phyloP scores from a whole-genome alignment of 441 rosid species.

The Eutrema salsugineum region DNA sequence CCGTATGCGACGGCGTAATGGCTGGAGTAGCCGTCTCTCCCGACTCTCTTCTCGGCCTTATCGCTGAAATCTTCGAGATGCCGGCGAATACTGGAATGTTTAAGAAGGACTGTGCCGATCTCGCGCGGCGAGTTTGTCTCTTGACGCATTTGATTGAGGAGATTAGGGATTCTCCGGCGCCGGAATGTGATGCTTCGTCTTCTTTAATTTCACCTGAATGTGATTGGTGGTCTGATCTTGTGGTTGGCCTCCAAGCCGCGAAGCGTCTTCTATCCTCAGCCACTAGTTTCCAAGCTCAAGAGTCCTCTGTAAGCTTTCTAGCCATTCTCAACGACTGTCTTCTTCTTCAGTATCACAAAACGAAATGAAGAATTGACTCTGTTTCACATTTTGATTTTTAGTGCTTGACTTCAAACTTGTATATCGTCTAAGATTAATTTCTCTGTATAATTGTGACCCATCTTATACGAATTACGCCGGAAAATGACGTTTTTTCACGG shows the following conservation, averaged over 20 bases:
- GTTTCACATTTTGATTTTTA: background rate
- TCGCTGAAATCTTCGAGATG: conserved; percentile 32
- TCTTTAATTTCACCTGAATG: conserved; percentile 1
- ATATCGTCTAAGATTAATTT: too few relatives aligned
- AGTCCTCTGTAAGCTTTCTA: conserved; percentile 48
- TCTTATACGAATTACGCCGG: too few relatives aligned
- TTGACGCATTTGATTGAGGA: conserved; percentile 78
- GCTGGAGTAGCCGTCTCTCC: conserved; percentile 21
- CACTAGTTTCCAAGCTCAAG: conserved; percentile 29
- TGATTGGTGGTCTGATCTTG: conserved; percentile 62
- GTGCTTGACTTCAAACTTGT: background rate
- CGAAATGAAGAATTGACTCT: background rate
- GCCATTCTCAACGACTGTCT: background rate
- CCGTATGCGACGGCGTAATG: conserved; percentile 19
- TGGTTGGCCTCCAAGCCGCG: conserved; percentile 51
- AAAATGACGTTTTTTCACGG: background rate
- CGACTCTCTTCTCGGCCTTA: conserved; percentile 32
- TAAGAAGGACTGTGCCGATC: conserved; percentile 74
- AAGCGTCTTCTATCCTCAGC: conserved; percentile 49
- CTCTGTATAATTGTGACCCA: too few relatives aligned
- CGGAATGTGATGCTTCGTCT: conserved; percentile 21
- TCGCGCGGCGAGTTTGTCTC: conserved; percentile 57
- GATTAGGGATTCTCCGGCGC: conserved; percentile 40
- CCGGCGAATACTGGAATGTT: conserved; percentile 31
- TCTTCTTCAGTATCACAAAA: background rate